Base-by-base conservation (phyloP, 148 eudicot species). In the Fallopia convolvulus region DNA sequence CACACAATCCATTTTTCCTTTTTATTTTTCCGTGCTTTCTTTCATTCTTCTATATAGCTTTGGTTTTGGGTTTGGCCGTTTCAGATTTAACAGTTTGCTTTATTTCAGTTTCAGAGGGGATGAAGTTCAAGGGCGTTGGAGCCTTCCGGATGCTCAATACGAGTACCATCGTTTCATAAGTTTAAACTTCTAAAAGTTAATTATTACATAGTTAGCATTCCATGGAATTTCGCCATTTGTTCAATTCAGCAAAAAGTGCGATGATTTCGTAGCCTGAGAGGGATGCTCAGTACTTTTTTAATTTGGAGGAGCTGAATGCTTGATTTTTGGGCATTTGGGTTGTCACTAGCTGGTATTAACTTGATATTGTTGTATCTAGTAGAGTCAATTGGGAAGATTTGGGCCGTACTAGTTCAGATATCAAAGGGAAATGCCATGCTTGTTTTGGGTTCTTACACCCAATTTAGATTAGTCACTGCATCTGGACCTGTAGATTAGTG, bases 401-500 rank as follows among this genome's bases (percentile, higher is more conserved):
- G 70, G 72, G 77, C 44, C 60, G 42, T 70, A 12, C 15, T 65
- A 11, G 80, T 65, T 58, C 41, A 44, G 75, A 77, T 80, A 74
- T 32, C 32, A 74, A 6, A 81, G 77, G 82, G 87, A 81, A 76
- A 89, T 89, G 93, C 79, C 50, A 66, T 74, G 72, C 81, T 79
- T 81, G 79, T 80, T 77, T 77, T 75, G 40, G 85, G 75, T 55
- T 79, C 50, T 48, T 73, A 55, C 80, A 15, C 68, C 50, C 76
- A 55, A 77, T 53, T 44, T 81, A 80, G 84, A 75, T 33, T 48
- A 18, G 47, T 76, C 77, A 46, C 40, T 78, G 77, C 44, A 68
- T 68, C 44, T 15, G 46, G 44, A 68, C 21, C 44, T 65, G 71
- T 65, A 33, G 72, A 68, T 36, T 68, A 36, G 72, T 46, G 75